phyloP scores from a whole-genome alignment of 2,329 filamentous ascomycete genomes.

The Mollisiaceae sp. region DNA sequence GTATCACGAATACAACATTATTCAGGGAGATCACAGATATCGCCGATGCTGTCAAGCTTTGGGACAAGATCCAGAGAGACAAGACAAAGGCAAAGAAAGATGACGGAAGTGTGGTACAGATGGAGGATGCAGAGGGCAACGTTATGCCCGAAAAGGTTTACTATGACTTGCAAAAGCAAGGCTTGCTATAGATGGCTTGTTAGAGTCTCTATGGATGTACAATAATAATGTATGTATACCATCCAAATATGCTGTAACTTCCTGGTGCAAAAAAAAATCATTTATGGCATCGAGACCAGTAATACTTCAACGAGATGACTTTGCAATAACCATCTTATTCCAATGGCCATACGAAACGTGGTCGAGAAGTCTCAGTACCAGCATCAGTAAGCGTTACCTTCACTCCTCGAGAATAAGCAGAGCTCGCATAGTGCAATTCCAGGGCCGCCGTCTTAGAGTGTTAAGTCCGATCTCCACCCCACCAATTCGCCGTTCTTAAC shows the following conservation, averaged over 20 bases:
- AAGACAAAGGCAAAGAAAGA: slow-evolving; percentile 77
- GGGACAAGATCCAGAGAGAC: slow-evolving; percentile 91
- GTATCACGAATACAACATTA: slow-evolving; percentile 87
- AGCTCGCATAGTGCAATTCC: too few species aligned
- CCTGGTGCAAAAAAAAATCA: not conserved
- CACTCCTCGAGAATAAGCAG: too few species aligned
- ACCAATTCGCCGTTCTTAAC: too few species aligned
- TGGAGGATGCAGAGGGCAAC: slow-evolving; percentile 97
- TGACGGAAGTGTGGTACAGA: slow-evolving; percentile 89
- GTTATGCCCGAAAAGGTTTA: slow-evolving; percentile 99
- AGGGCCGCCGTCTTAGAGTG: too few species aligned
- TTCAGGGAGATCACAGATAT: slow-evolving; percentile 96
- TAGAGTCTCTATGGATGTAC: slow-evolving; percentile 15
- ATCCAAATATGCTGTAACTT: not conserved
- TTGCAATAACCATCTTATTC: too few species aligned
- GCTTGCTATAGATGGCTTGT: slow-evolving; percentile 63
- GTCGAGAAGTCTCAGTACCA: too few species aligned
- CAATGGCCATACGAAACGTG: too few species aligned
- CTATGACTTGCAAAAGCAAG: slow-evolving; percentile 91
- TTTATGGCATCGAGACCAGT: not conserved
- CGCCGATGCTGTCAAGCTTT: slow-evolving; percentile 83
- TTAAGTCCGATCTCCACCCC: too few species aligned
- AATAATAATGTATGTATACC: slow-evolving; percentile 23
- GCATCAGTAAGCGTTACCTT: too few species aligned
- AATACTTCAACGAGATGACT: too few species aligned